Base-by-base conservation (phyloP, 495 filamentous ascomycete species). In the Penicillium crystallinum region DNA sequence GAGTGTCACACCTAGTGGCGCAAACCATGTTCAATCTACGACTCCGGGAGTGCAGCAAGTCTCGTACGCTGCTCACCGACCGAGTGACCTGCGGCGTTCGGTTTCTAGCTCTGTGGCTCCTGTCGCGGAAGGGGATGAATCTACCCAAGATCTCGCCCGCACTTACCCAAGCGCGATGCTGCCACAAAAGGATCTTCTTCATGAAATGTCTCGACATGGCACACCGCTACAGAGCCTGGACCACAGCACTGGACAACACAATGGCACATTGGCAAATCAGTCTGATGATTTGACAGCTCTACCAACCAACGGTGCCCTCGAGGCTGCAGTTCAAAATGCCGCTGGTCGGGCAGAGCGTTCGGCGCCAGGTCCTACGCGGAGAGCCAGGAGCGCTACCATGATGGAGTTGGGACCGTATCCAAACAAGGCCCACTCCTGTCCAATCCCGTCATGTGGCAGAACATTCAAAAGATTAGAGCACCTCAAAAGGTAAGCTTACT, bases 401-500 rank as follows among this genome's bases (percentile, higher is more conserved):
- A 91, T 93, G 88, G 95, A 97, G 68, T 77, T 95, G 46, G 91
- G 90, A 31, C 93, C 93, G 35, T 98, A 98, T 67, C 91, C 93
- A 11, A 89, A 95, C 59, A 98, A 98, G 68, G 92, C 90, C 9
- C 93, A 98, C 68, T 96, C 91, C 8, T 98, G 93, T 75, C 93
- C 93, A n/a, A 98, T 98, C 66, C 95, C 95, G 22, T 90, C 91
- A 21, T 98, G 93, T 68, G 93, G 95, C 37, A 86, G 95, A 67
- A 81, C 96, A 56, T 98, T 98, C 80, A 98, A 98, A 84, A 85
- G 93, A 65, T 82, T 98, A 77, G 93, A 98, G 72, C 93, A 98
- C 78, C 82, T 98, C 61, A 98, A 98, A 79, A 86, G 93, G 90
- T 96, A 89, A 82, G 89, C 65, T 57, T 46, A 46, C 56, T 55